Percentiles rank a stretch among this genome's conserved stretches.
These are phyloP conservation scores for Dalbergia cultrata DNA, from an alignment of 306 rosid species.

Conservation along the genomic window DNA sequence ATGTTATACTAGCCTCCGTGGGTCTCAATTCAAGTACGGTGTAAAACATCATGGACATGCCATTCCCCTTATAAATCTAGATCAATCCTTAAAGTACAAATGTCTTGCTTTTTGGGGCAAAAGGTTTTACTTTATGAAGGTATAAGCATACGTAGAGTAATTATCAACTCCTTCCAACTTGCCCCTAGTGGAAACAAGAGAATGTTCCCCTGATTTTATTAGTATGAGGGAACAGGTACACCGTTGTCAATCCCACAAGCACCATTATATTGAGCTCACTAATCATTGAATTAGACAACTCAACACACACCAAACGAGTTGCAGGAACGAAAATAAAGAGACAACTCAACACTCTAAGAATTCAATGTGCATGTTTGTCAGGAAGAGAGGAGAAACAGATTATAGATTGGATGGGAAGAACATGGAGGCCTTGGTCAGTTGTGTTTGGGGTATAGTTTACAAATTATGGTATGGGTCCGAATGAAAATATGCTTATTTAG, in stretches of 20 bases:
- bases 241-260: not conserved
- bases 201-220: no score
- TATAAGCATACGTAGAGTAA: not conserved
- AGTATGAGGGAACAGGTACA: no score
- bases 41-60: not conserved
- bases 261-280: not conserved
- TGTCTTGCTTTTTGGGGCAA: not conserved
- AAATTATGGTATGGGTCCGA: no score
- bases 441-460: no score
- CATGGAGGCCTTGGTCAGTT: no score
- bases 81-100: not conserved
- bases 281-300: constrained; percentile 10
- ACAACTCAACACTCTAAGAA: no score
- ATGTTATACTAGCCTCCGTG: not conserved
- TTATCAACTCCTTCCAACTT: not conserved
- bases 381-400: not conserved
- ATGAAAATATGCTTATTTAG: no score
- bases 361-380: not conserved
- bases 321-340: not conserved
- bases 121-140: not conserved
- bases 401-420: no score
- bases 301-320: not conserved
- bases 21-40: not conserved
- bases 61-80: not conserved
- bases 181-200: no score